phyloP scores from a whole-genome alignment of 1,139 yeast species.

The Saccharomyces uvarum region DNA sequence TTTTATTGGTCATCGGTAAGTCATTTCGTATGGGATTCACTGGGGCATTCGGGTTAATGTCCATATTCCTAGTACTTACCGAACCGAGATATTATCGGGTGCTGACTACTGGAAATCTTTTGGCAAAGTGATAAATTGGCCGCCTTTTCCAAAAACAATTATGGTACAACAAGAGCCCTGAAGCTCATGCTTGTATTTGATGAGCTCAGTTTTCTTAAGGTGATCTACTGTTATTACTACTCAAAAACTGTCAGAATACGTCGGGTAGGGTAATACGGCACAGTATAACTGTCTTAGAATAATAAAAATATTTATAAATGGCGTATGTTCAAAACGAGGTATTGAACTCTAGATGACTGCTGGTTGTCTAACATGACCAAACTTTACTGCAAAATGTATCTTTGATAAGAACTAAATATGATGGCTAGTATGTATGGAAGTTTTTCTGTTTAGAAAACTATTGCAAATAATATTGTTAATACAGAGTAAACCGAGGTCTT shows the following conservation, averaged over 20 bases:
- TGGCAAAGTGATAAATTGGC: background rate
- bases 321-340: background rate
- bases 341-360: background rate
- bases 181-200: background rate
- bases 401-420: background rate
- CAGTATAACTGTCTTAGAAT: background rate
- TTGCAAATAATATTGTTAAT: background rate
- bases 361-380: background rate
- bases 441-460: background rate
- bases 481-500: background rate
- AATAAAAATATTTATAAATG: too few relatives aligned
- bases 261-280: background rate
- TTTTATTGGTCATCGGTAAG: background rate
- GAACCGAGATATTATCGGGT: background rate
- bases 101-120: background rate
- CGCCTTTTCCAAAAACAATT: background rate
- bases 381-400: background rate
- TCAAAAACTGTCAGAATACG: background rate
- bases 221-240: background rate
- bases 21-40: background rate
- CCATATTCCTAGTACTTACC: background rate
- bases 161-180: background rate
- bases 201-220: background rate
- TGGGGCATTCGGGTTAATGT: background rate
- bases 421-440: background rate